Evolutionary conservation across 2,329 filamentous ascomycete species (phyloP).

Genomic region (Cryphonectria japonica): DNA sequence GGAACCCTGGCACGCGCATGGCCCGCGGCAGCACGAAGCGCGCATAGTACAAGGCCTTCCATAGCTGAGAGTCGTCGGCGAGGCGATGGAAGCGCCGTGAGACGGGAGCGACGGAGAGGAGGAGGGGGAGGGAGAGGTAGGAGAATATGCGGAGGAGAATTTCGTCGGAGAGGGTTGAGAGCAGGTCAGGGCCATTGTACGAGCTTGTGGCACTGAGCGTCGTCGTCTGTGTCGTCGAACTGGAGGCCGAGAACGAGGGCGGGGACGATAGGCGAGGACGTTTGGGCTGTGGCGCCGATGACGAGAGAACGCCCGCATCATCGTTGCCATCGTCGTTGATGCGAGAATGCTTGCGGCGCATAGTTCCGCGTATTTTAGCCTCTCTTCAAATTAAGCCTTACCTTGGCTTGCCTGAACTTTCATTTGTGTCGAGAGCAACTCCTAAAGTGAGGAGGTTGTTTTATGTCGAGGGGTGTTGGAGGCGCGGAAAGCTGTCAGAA

Average conservation of each 20-base stretch:
- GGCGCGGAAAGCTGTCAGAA: neutral
- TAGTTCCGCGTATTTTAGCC: neutral
- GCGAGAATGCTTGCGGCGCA: conserved; percentile 22
- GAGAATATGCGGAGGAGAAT: conserved; percentile 83
- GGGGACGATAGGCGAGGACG: conserved; percentile 6
- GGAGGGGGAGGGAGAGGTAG: conserved; percentile 69
- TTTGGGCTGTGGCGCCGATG: conserved; percentile 13
- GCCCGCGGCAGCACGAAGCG: conserved; percentile 85
- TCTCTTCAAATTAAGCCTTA: neutral
- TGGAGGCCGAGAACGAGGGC: neutral
- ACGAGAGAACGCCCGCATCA: conserved; percentile 3
- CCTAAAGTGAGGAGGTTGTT: neutral
- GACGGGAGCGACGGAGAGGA: conserved; percentile 67
- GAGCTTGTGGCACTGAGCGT: neutral
- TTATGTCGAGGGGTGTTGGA: neutral
- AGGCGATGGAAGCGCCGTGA: conserved; percentile 76
- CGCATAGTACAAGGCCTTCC: conserved; percentile 87
- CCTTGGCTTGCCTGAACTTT: neutral
- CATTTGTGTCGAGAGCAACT: neutral
- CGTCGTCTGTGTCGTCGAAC: neutral
- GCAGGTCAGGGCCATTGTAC: conserved; percentile 51
- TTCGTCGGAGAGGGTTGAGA: conserved; percentile 83
- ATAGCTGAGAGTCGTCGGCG: conserved; percentile 81
- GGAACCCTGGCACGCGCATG: conserved; percentile 71
- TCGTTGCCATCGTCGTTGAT: neutral